Conservation (phyloP, 352 stramenopile species). For the Phytophthora podocarpi region DNA sequence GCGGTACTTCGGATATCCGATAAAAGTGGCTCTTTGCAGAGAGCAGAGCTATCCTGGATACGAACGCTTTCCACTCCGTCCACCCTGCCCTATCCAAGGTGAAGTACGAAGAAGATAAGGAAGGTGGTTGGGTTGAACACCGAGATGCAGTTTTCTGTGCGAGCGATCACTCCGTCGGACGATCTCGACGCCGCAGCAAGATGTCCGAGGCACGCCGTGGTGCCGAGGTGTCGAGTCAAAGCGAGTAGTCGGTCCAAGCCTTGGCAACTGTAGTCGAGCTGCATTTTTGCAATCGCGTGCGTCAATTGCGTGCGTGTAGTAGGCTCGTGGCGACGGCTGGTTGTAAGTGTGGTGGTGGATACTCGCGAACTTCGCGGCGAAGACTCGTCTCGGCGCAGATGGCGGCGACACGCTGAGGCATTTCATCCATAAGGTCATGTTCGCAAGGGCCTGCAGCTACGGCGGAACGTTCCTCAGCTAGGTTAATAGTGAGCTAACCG, state of each 20-base stretch:
- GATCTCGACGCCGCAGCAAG: slow-evolving; percentile 6
- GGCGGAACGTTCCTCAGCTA: slow-evolving; percentile 27
- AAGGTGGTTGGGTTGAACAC: slow-evolving; percentile 13
- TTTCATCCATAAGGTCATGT: slow-evolving; percentile 30
- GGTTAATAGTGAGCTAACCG: slow-evolving; percentile 26
- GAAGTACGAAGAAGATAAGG: slow-evolving; percentile 3
- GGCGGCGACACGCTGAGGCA: slow-evolving; percentile 1
- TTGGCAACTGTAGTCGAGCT: slow-evolving; percentile 16
- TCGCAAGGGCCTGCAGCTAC: slow-evolving; percentile 24
- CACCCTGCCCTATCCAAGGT: slow-evolving; percentile 14
- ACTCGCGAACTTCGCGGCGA: slow-evolving; percentile 8
- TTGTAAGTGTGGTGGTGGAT: slow-evolving; percentile 22
- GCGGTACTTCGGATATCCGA: too few species aligned
- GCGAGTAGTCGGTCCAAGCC: slow-evolving; percentile 2
- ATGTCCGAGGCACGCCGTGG: slow-evolving; percentile 6
- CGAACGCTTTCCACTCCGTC: too few species aligned
- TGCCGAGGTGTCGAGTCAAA: background rate
- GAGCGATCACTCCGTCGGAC: background rate
- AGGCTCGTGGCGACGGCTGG: slow-evolving; percentile 9
- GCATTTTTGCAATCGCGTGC: slow-evolving; percentile 33
- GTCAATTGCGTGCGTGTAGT: slow-evolving; percentile 14
- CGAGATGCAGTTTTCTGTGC: slow-evolving; percentile 24
- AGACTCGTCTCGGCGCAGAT: slow-evolving; percentile 18
- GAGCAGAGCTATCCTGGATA: background rate
- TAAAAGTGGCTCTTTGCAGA: slow-evolving; percentile 29